Evolutionary conservation across 1,139 yeast species (phyloP).

Genomic region (Pichia terricola): DNA sequence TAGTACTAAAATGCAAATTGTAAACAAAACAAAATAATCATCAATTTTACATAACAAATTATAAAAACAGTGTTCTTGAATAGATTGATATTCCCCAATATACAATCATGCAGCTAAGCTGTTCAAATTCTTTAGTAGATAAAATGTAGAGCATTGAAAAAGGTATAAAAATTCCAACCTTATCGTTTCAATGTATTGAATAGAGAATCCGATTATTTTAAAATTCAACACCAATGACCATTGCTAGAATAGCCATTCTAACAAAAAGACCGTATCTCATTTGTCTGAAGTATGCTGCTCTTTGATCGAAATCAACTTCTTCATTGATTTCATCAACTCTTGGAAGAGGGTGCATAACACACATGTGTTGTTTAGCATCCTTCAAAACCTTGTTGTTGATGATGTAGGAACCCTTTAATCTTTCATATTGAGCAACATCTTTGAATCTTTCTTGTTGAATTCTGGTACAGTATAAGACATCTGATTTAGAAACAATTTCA

Average conservation of each 20-base stretch:
- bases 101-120: too few species aligned
- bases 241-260: conserved; percentile 96
- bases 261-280: conserved; percentile 97
- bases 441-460: conserved; percentile 94
- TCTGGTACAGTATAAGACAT: conserved; percentile 95
- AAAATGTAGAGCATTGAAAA: too few species aligned
- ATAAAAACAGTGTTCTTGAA: too few species aligned
- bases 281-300: conserved; percentile 99
- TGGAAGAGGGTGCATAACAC: conserved; percentile 98
- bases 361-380: conserved; percentile 96
- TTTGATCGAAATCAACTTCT: conserved; percentile 97
- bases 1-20: too few species aligned
- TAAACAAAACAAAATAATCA: too few species aligned
- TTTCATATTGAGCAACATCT: conserved; percentile 65
- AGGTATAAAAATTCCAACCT: too few species aligned
- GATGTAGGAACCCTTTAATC: conserved; percentile 83
- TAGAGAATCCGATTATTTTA: conserved; percentile 4
- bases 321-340: conserved; percentile 93
- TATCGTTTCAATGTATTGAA: too few species aligned
- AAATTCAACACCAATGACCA: conserved; percentile 75
- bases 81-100: too few species aligned
- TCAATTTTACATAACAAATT: too few species aligned
- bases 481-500: conserved; percentile 79
- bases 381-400: conserved; percentile 88
- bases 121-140: too few species aligned